Evolutionary conservation across 2,329 filamentous ascomycete genomes (phyloP).

Genomic region (Beauveria rudraprayagi): DNA sequence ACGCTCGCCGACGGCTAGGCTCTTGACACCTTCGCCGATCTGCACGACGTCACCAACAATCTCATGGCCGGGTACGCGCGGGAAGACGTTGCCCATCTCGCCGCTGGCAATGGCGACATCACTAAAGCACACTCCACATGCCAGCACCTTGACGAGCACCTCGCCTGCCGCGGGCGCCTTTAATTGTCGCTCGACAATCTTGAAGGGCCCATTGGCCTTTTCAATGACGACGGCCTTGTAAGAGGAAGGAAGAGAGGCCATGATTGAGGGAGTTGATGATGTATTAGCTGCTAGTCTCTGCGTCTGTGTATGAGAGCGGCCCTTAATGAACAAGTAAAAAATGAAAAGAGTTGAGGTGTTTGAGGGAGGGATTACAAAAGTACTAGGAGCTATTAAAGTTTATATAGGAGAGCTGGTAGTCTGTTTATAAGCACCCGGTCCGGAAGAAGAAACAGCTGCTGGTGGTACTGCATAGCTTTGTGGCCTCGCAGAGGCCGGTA

Average conservation of each 20-base stretch:
- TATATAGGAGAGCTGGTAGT: background rate
- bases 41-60: slow-evolving; percentile 59
- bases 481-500: no score
- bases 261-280: background rate
- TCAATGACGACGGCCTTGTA: slow-evolving; percentile 60
- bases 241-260: slow-evolving; percentile 48
- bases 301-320: no score
- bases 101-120: slow-evolving; percentile 44
- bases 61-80: slow-evolving; percentile 63
- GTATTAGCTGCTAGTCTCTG: no score
- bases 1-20: slow-evolving; percentile 55
- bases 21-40: slow-evolving; percentile 47
- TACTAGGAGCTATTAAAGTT: background rate
- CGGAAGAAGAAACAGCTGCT: no score
- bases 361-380: no score
- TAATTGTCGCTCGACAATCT: slow-evolving; percentile 52
- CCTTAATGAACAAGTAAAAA: background rate
- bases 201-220: slow-evolving; percentile 41
- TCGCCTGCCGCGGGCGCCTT: slow-evolving; percentile 47
- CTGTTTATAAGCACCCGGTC: no score
- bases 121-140: slow-evolving; percentile 64
- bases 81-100: slow-evolving; percentile 46
- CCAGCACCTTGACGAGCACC: slow-evolving; percentile 62
- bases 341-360: background rate
- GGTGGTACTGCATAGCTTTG: no score